Conservation (phyloP, 2,329 filamentous ascomycete genomes). For the Sodiomyces alkalinus region DNA sequence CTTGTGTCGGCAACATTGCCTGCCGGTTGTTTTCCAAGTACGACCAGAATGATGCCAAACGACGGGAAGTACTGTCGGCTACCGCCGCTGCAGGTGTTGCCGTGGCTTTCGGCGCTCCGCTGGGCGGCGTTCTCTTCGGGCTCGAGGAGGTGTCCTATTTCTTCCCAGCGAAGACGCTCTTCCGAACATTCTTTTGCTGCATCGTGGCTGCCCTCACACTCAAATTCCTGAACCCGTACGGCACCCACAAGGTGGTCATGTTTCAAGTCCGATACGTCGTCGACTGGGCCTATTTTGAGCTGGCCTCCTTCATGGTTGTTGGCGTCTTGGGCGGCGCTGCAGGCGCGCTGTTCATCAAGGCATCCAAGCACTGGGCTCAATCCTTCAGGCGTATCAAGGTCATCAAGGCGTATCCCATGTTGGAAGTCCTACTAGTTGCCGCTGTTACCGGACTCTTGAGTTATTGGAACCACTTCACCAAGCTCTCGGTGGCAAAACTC, state of each 20-base stretch:
- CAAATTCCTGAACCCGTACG: conserved; percentile 92
- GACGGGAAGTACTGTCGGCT: conserved; percentile 85
- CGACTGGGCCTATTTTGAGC: conserved; percentile 91
- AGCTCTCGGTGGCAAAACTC: conserved; percentile 77
- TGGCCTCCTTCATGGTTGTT: conserved; percentile 70
- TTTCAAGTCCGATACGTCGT: conserved; percentile 84
- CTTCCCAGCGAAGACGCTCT: conserved; percentile 92
- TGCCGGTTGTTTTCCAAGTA: conserved; percentile 94
- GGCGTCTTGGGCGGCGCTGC: conserved; percentile 72
- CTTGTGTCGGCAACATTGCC: conserved; percentile 87
- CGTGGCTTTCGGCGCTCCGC: conserved; percentile 82
- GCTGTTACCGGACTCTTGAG: conserved; percentile 69
- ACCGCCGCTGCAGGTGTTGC: conserved; percentile 84
- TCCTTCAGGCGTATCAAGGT: conserved; percentile 67
- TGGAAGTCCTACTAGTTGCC: conserved; percentile 82
- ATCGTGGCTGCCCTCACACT: conserved; percentile 82
- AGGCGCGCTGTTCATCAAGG: conserved; percentile 93
- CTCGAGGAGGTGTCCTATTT: conserved; percentile 95
- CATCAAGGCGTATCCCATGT: conserved; percentile 70
- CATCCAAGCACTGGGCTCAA: conserved; percentile 76
- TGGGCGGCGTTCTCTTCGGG: conserved; percentile 80
- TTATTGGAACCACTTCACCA: conserved; percentile 90
- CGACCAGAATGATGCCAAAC: conserved; percentile 83
- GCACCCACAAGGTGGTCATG: conserved; percentile 89
- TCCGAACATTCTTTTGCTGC: conserved; percentile 96